Evolutionary conservation across 1,139 yeast genomes (phyloP).

Genomic region (Hyphopichia buzzinii): DNA sequence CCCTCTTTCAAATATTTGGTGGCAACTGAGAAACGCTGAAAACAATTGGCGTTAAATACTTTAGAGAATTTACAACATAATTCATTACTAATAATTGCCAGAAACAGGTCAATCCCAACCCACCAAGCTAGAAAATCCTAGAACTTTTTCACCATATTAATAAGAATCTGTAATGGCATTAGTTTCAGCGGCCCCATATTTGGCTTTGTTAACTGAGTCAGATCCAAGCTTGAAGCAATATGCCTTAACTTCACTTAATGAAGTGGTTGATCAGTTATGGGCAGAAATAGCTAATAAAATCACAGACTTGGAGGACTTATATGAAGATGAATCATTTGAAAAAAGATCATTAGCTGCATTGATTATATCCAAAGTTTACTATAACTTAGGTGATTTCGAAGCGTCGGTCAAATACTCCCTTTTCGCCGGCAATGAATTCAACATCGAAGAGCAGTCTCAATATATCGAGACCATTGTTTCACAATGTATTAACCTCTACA

Average conservation of each 20-base stretch:
- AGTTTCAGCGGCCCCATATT: conserved; percentile 83
- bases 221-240: conserved; percentile 76
- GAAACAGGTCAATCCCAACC: not conserved
- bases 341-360: conserved; percentile 85
- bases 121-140: too few species aligned
- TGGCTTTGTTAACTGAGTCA: conserved; percentile 83
- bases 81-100: not conserved
- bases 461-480: conserved; percentile 92
- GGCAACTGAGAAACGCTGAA: conserved; percentile 7
- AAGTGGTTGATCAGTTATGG: conserved; percentile 90
- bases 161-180: conserved; percentile 48
- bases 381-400: conserved; percentile 91
- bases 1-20: too few species aligned
- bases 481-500: conserved; percentile 84
- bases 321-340: conserved; percentile 78
- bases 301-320: conserved; percentile 83
- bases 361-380: conserved; percentile 90
- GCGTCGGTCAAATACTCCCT: conserved; percentile 87
- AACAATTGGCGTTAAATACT: not conserved
- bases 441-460: conserved; percentile 74
- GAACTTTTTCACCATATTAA: not conserved
- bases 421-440: conserved; percentile 77
- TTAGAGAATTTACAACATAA: not conserved
- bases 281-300: conserved; percentile 94
- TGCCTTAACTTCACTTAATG: conserved; percentile 80